Evolutionary conservation across 129 eudicot species (phyloP).

Genomic region (Ambrosia artemisiifolia): DNA sequence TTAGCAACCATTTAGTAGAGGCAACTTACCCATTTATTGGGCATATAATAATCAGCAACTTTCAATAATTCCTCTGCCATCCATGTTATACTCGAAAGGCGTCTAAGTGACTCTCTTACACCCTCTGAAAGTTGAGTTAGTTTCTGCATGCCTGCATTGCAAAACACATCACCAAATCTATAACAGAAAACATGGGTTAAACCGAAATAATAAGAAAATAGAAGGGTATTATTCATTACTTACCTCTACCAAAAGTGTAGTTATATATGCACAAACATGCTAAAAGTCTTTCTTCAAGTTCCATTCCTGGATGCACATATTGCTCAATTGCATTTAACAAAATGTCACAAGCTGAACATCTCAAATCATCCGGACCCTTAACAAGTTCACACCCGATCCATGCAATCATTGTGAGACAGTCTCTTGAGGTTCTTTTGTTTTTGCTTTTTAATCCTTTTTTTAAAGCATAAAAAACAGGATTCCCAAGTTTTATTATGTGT

Average conservation of each 20-base stretch:
- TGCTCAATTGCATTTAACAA: conserved; percentile 56
- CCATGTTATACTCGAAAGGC: conserved; percentile 71
- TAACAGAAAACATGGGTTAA: neutral
- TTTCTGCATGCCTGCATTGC: conserved; percentile 71
- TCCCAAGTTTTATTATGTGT: conserved; percentile 46
- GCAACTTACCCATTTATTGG: conserved; percentile 81
- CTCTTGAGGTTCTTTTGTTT: conserved; percentile 55
- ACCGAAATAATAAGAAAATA: neutral
- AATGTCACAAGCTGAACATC: conserved; percentile 70
- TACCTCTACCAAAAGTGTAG: conserved; percentile 83
- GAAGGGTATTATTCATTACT: neutral
- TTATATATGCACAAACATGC: conserved; percentile 77
- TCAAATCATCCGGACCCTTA: conserved; percentile 52
- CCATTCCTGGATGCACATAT: conserved; percentile 74
- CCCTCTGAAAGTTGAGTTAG: conserved; percentile 74
- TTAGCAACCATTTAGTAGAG: neutral
- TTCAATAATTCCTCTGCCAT: conserved; percentile 83
- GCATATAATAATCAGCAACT: conserved; percentile 79
- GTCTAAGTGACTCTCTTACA: conserved; percentile 77
- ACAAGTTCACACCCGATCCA: conserved; percentile 80
- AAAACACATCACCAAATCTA: conserved; percentile 13
- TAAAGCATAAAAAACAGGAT: conserved; percentile 52
- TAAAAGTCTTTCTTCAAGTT: conserved; percentile 79
- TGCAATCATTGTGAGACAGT: conserved; percentile 58
- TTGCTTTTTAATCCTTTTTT: conserved; percentile 65